Evolutionary conservation across 768 basidiomycete genomes (phyloP), one percentile per base, ranked within the genome.

Genomic region (Austroboletus eburneus): DNA sequence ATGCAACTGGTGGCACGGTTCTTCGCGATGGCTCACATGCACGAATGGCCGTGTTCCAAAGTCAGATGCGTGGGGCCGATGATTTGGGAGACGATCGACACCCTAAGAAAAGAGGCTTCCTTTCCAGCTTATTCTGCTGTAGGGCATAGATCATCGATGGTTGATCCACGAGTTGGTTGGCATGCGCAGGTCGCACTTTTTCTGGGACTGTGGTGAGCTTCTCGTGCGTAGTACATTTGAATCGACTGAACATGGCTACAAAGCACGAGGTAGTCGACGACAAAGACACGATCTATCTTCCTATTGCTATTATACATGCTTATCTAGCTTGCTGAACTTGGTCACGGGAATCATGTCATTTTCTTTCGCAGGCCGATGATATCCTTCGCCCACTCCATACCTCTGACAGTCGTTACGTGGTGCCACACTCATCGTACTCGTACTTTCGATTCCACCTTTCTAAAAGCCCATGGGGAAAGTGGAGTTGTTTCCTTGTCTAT

Each of bases 71-170:
- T 38, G 72, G 76, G 39, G 74, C 69, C 12, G 77, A 79, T 40
- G 79, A 81, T 50, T 73, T 78, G 50, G 80, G 80, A 49, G 83
- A 85, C 49, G 83, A 85, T 57, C 80, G 75, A 51, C 79, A 79
- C 22, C 78, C 78, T 49, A 80, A 77, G 46, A 74, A 77, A 61
- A 74, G 75, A 65, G 77, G 71, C 50, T 79, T 84, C 18, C 72
- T 89, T 61, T 83, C 78, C 69, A 71, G 72, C 51, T 69, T 80
- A 35, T 66, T 89, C 47, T 90, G 87, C 66, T 90, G 87, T 64
- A 77, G 80, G 57, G 79, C 74, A 71, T 87, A 51, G 51, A 68
- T 21, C 45, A 49, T 44, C 45, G 43, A 54, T 57, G 59, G 67
- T 50, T 62, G 61, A 52, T 63, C 36, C 39, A 48, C 43, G 21